Evolutionary conservation across 257 asterid genomes (phyloP), one percentile per base, ranked within the genome.

Genomic region (Solanum piurae): DNA sequence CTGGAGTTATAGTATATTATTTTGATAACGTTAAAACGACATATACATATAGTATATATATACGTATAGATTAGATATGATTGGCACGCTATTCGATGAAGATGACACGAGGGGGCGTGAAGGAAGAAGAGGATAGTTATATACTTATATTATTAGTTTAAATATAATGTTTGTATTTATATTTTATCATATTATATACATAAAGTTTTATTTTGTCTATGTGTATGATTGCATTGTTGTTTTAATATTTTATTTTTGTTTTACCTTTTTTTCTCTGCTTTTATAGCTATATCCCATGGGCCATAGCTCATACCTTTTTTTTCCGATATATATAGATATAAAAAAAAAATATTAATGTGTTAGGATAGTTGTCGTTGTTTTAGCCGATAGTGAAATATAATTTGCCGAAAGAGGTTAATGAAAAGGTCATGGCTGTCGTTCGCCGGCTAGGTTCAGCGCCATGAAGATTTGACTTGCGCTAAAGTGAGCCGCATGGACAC

Each of bases 21-120:
- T 25, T 16, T 25, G 64, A 79, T 77, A n/a, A 25, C 4, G n/a
- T 42, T 49, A 4, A 77, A 12, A 40, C 11, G 13, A 9, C 46
- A 52, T 12, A 73, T 23, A 37, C 12, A 23, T 13, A 23, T 23
- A 75, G 33, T 40, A 40, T 40, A 86, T 9, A 31, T 23, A 9
- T 55, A 18, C 25, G 27, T 49, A 33, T 34, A 75, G 6, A 77
- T 29, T 49, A 36, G 12, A 13, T 36, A 86, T 34, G 4, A 21
- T 62, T 44, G 94, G 98, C 98, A 94, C 98, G 82, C 93, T 76
- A 49, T 42, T 42, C 94, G 58, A 93, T 74, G 89, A 34, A 20
- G 87, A 60, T 90, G 90, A 83, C 88, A 38, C 14, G 14, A 62
- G 62, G 5, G 38, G 7, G 84, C 14, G 62, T 7, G 12, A 38